A percentile compares a stretch with the other conserved stretches of the same genome.
These are phyloP conservation scores for Fallopia convolvulus DNA, from an alignment of 148 eudicot species.

Conservation along the genomic window DNA sequence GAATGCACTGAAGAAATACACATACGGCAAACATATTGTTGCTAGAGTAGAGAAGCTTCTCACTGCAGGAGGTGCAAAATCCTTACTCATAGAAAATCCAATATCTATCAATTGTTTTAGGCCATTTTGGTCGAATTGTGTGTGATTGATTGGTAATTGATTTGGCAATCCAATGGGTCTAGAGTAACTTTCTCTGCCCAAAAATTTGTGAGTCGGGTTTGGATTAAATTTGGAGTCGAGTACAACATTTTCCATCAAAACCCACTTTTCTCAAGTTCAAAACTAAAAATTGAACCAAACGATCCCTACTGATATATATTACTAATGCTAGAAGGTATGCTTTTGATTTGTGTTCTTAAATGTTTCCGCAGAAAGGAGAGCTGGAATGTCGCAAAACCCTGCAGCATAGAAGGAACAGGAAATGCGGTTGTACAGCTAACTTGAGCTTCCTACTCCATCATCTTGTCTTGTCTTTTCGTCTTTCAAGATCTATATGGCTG, in stretches of 20 bases:
- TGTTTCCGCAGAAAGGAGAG: slow-evolving; percentile 11
- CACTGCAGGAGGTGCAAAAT: slow-evolving; percentile 8
- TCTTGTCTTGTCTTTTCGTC: background rate
- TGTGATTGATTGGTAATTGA: background rate
- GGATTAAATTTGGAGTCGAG: too few species aligned
- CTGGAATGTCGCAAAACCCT: slow-evolving; percentile 12
- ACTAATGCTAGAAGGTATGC: background rate
- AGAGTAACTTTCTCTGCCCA: too few species aligned
- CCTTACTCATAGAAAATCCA: background rate
- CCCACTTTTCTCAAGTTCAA: too few species aligned
- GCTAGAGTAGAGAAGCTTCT: slow-evolving; percentile 13
- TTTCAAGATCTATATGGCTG: slow-evolving; percentile 5
- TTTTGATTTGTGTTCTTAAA: background rate
- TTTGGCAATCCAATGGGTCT: background rate
- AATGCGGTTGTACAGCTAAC: slow-evolving; percentile 12
- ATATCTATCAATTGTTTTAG: background rate
- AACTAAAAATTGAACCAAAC: too few species aligned
- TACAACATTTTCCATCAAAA: too few species aligned
- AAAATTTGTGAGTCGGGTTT: too few species aligned
- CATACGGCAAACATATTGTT: slow-evolving; percentile 11
- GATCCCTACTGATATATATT: too few species aligned
- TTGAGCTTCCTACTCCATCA: background rate
- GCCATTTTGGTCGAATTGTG: background rate
- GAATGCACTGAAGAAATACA: slow-evolving; percentile 12
- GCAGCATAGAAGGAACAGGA: background rate